Base-by-base conservation (phyloP, 2,329 filamentous ascomycete species). In the Epichloe bromicola region DNA sequence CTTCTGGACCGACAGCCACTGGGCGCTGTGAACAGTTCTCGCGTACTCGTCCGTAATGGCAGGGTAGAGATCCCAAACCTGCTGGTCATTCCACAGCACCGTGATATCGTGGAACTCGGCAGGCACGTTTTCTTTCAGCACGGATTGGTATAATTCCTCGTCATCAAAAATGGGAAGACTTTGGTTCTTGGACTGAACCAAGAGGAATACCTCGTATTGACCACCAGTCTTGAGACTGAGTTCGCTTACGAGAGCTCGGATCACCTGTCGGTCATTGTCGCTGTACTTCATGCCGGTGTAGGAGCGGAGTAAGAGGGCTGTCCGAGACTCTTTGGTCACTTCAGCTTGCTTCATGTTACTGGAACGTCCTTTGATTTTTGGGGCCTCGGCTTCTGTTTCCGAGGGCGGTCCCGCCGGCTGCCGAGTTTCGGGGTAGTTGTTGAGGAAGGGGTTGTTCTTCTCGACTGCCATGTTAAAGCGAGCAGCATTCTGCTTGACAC, bases 231-330 rank as follows among this genome's bases (percentile, higher is more conserved):
- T 81, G 51, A 94, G 72, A 5, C 78, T 78, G 30, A 93, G 72
- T 65, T 95, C 89, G 53, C 80, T 83, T 57, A 95, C 80, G 61
- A 94, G 77, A 37, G 88, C 79, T 30, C 89, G 83, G 40, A 95
- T 80, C 50, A 82, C 83, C 63, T 90, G 81, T 61, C 86, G 80
- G 62, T 91, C 86, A 61, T 91, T 86, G 40, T 86, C 78, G 30
- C 82, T 86, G 64, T 89, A 95, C 30, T 78, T 65, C 63, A 86
- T 88, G 51, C 81, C 83, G 34, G 79, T 80, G 72, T 85, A 91
- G 0, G 86, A 83, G 38, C 88, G 81, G 38, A 95, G 74, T 5
- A 95, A 67, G 10, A 95, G 66, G 1, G 85, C 88, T 0, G 86
- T 89, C 37, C 88, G 76, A 3, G 68, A 62, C 59, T 79, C 74